Evolutionary conservation across 768 basidiomycete species (phyloP), one percentile per base, ranked within the genome.

Genomic region (Pulveroboletus sp.): DNA sequence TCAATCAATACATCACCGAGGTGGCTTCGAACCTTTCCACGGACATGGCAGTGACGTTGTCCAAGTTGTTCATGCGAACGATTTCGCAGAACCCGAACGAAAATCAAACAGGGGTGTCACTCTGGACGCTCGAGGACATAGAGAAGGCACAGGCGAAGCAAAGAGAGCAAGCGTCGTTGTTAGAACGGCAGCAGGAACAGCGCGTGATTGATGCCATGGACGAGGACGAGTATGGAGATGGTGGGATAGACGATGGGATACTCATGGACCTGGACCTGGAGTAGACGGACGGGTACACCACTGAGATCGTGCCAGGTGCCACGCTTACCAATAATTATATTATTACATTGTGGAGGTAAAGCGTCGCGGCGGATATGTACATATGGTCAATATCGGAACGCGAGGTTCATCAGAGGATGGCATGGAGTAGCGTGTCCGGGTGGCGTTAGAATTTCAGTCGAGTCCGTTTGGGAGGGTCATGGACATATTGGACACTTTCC

Each of bases 1-100:
- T 99, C 59, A 97, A 98, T 65, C 93, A 95, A 63, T 97, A 96
- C 66, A 98, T 99, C 62, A 96, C 93, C n/a, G 96, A 98, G 67
- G 88, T 93, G 0, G 90, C 93, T 17, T 89, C 96, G 10, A 99
- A 98, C 68, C 76, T 99, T 43, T 98, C 96, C 12, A 98, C 94
- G 9, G 96, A 99, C 68, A 96, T 96, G 91, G 93, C 93, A 4
- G 70, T 97, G 53, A 92, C 91, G 4, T 73, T 96, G 46, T 92
- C 93, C 47, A 96, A 98, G 70, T 74, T 92, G 26, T 99, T 99
- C 72, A 94, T 99, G 82, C 84, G 96, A 8, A 87, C 88, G n/a
- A 99, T 99, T 62, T 97, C 95, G 12, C 96, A 99, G 71, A 95
- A 94, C 61, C 89, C 89, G 39, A 93, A 93, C 55, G 94, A 97